A percentile compares a stretch with the other conserved stretches of the same genome.
phyloP scores from a whole-genome alignment of 176 grass and related monocot genomes.

The maize (Zea mays) region Zm-B73-REFERENCE-NAM-5.0 NC_050100.1:208861501-208862000 shows the following conservation, averaged over 20 bases:
- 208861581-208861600: neutral
- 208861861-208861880: conserved; percentile 40
- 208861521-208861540: neutral
- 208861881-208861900: neutral
- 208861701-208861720: conserved; percentile 13
- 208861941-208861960: neutral
- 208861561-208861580: neutral
- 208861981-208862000: neutral
- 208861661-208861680: conserved; percentile 19
- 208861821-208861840: conserved; percentile 40
- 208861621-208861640: neutral
- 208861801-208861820: conserved; percentile 23
- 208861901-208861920: conserved; percentile 14
- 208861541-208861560: neutral
- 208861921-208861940: neutral
- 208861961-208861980: conserved; percentile 31
- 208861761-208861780: conserved; percentile 17
- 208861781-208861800: conserved; percentile 1
- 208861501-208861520: neutral
- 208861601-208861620: neutral
- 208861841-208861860: conserved; percentile 26
- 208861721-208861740: conserved; percentile 50
- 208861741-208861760: conserved; percentile 22
- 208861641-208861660: neutral
- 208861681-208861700: neutral